Conservation (phyloP, 345 rosid genomes). For the Hibiscus mutabilis region DNA sequence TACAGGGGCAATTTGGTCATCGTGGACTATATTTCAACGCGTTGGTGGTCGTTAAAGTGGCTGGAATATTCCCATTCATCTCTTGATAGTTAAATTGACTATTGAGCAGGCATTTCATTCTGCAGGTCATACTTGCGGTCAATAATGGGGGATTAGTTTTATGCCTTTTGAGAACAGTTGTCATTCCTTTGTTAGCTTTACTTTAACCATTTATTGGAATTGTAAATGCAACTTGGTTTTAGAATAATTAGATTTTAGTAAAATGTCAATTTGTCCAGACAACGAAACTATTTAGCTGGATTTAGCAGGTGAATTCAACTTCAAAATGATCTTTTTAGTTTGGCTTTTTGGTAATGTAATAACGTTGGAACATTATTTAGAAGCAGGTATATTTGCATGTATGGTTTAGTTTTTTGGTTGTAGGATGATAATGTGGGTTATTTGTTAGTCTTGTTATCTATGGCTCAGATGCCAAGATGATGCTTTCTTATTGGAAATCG, state of each 20-base stretch:
- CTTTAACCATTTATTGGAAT: background rate
- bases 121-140: background rate
- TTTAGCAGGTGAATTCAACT: background rate
- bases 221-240: background rate
- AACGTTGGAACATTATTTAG: background rate
- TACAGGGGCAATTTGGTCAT: background rate
- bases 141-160: background rate
- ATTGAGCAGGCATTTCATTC: background rate
- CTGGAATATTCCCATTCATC: background rate
- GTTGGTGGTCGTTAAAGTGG: background rate
- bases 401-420: background rate
- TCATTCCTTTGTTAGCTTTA: background rate
- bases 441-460: background rate
- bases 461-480: slow-evolving; percentile 8
- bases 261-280: background rate
- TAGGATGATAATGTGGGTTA: background rate
- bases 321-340: background rate
- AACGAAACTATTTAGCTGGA: background rate
- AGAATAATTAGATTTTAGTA: background rate
- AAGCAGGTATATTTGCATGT: background rate
- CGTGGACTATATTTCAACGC: background rate
- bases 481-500: background rate
- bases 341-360: background rate
- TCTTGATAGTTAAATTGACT: background rate
- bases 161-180: background rate